These are phyloP conservation scores for Pichia sp. DNA, from an alignment of 1,139 yeast species.

Conservation along the genomic window DNA sequence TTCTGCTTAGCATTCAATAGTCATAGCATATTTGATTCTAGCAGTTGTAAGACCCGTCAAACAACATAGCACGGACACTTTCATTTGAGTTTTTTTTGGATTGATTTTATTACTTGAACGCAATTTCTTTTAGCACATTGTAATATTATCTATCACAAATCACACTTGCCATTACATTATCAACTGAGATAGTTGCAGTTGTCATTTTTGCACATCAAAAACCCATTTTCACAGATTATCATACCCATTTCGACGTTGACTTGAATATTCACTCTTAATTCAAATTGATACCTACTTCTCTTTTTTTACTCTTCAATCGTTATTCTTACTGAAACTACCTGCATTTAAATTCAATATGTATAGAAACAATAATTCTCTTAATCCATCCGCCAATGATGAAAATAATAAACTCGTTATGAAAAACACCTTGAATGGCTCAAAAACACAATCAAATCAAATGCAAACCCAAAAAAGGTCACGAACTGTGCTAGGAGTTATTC, in stretches of 20 bases:
- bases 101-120: neutral
- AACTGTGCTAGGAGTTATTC: slow-evolving; percentile 25
- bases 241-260: neutral
- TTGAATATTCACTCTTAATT: neutral
- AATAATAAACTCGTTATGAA: slow-evolving; percentile 8
- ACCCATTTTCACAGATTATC: no score
- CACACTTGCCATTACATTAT: neutral
- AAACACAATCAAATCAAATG: neutral
- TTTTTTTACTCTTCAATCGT: neutral
- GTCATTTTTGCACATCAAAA: neutral
- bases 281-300: neutral
- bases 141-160: neutral
- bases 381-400: slow-evolving; percentile 18
- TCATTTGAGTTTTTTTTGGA: neutral
- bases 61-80: neutral
- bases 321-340: neutral
- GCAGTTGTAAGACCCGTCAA: no score
- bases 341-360: slow-evolving; percentile 10
- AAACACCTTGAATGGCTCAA: neutral
- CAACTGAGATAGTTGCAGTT: neutral
- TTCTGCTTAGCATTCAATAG: no score
- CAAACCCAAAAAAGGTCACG: slow-evolving; percentile 13
- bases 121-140: neutral
- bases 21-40: no score
- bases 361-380: slow-evolving; percentile 15